These are phyloP conservation scores for Chloromonas sp. DNA, from an alignment of 163 green algal genomes.

Conservation along the genomic window DNA sequence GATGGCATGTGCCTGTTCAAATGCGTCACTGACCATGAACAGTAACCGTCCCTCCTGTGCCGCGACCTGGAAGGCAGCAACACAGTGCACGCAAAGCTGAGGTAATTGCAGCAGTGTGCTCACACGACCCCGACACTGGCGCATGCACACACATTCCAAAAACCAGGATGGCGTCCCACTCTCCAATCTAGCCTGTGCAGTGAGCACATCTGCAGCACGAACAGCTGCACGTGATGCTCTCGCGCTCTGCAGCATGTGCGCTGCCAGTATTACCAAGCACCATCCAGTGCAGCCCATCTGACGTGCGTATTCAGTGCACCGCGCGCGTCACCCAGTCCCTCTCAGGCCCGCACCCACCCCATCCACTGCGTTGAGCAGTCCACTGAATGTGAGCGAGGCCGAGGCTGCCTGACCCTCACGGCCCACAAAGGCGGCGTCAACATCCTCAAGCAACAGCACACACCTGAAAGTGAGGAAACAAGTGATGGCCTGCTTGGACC, in stretches of 20 bases:
- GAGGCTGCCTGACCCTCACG: not conserved
- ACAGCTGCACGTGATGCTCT: not conserved
- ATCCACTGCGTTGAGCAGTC: conserved; percentile 44
- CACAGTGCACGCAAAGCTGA: too few species aligned
- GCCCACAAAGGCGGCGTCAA: conserved; percentile 36
- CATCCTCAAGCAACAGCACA: conserved; percentile 42
- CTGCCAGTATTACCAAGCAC: not conserved
- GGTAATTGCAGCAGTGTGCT: too few species aligned
- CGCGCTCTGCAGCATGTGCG: not conserved
- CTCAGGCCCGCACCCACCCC: conserved; percentile 12
- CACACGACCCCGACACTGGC: not conserved
- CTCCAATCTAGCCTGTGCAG: not conserved
- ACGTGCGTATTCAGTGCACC: too few species aligned
- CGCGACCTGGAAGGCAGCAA: conserved; percentile 13
- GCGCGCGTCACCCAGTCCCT: too few species aligned
- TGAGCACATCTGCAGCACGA: not conserved
- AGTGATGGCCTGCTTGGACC: not conserved
- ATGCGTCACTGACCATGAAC: conserved; percentile 20
- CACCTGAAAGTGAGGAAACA: conserved; percentile 9
- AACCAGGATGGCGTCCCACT: not conserved
- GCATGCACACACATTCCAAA: not conserved
- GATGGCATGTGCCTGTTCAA: too few species aligned
- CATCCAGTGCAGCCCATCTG: not conserved
- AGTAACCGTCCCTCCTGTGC: conserved; percentile 33
- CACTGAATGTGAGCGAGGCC: conserved; percentile 29